Evolutionary conservation across 2,329 filamentous ascomycete genomes (phyloP), one percentile per base, ranked within the genome.

Genomic region (Diaporthe caulivora): DNA sequence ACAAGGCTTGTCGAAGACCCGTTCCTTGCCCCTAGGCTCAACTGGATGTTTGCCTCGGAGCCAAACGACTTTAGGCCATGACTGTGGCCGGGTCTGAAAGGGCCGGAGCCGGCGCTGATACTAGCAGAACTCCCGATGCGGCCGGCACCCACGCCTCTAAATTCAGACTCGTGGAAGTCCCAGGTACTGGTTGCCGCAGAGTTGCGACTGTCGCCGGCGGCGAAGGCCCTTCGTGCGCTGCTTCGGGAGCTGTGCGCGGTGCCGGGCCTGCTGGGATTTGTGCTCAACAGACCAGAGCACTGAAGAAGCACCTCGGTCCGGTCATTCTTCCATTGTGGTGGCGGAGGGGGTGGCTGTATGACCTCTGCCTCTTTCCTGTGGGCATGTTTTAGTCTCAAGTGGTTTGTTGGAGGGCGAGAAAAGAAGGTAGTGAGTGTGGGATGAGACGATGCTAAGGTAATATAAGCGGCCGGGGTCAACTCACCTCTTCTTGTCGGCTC

Each of bases 401-500:
- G 49, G 24, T 17, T 15, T n/a, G 8, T 24, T 49, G n/a, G 5
- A 24, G 13, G 13, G 49, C 11, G 6, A 24, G 15, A 1, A 15
- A 15, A 11, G 15, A 24, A 24, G 37, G 8, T 29, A 17, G 17
- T 17, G n/a, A 58, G 37, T 40, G 6, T 40, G 6, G 37, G 34
- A 17, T 26, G 29, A 54, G 64, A 55, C 24, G 31, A 15, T 8
- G 21, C 29, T 29, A 18, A 18, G 11, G 29, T 13, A 21, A 31
- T 57, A 49, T 47, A 40, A 13, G 13, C 37, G 62, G 47, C 47
- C 47, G 4, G 44, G 47, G 62, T 17, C n/a, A 6, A 85, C 87
- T 84, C 82, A 86, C 85, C 88, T 89, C 81, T 90, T 90, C 82
- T 86, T 90, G 75, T 88, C 87, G 77, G 84, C 84, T 65, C 88